Conservation (phyloP, 2,329 filamentous ascomycete genomes). For the Fusarium hostae region DNA sequence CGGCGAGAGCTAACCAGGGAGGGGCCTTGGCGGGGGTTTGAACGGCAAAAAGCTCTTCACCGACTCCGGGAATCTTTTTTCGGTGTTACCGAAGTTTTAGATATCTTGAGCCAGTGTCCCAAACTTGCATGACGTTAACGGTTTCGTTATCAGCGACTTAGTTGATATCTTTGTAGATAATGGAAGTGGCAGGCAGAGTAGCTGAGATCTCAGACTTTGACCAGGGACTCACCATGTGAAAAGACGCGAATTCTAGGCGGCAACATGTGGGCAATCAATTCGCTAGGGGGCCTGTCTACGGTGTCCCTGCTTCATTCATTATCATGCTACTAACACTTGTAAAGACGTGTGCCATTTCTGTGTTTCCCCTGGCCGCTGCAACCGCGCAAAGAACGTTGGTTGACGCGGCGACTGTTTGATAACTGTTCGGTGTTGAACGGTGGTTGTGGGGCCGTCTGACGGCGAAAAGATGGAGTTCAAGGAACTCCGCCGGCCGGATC, state of each 20-base stretch:
- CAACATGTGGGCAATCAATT: not conserved
- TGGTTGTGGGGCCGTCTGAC: constrained; percentile 23
- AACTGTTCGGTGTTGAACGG: constrained; percentile 5
- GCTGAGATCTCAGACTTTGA: not conserved
- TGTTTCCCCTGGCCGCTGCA: constrained; percentile 1
- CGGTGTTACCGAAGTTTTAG: constrained; percentile 11
- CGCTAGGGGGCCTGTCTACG: not conserved
- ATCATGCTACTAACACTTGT: not conserved
- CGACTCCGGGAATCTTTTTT: constrained; percentile 21
- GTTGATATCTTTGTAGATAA: not conserved
- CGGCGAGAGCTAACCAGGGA: constrained; percentile 10
- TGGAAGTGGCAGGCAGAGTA: not conserved
- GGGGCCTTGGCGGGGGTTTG: constrained; percentile 10
- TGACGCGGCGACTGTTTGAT: constrained; percentile 1
- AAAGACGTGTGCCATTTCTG: not conserved
- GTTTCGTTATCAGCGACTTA: not conserved
- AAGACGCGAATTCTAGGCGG: not conserved
- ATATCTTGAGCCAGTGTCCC: not conserved
- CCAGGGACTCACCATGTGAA: not conserved
- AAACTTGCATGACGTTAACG: constrained; percentile 6
- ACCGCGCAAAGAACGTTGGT: constrained; percentile 11
- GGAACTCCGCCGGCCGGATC: constrained; percentile 25
- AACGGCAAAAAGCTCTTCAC: constrained; percentile 15
- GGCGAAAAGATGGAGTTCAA: constrained; percentile 29
- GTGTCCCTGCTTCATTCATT: not conserved